A percentile compares a stretch with the other conserved stretches of the same genome.
These are phyloP conservation scores for Taphrina wiesneri DNA, from an alignment of 1,139 yeast genomes.

Conservation along the genomic window DNA sequence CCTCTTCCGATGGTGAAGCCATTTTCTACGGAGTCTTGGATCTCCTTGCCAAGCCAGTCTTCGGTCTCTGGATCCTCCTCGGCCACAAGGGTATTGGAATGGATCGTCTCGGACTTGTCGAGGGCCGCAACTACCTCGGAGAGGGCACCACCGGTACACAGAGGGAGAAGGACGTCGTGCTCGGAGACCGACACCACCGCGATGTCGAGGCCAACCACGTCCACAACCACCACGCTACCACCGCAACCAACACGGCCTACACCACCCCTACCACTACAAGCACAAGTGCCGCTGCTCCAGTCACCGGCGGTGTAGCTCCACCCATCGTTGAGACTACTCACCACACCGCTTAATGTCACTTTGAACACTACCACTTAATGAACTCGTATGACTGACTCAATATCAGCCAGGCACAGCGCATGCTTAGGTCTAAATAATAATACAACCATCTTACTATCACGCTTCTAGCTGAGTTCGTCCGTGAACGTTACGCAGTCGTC, in stretches of 20 bases:
- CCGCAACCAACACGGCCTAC: neutral
- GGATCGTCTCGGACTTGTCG: constrained; percentile 28
- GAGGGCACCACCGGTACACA: constrained; percentile 14
- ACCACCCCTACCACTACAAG: neutral
- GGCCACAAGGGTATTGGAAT: constrained; percentile 28
- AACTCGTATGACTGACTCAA: neutral
- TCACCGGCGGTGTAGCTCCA: neutral
- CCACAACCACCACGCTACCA: constrained; percentile 5
- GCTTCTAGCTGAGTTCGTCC: neutral
- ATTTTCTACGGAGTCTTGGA: constrained; percentile 62
- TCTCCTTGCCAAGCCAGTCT: constrained; percentile 41
- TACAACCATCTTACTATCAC: too few species aligned
- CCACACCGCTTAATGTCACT: neutral
- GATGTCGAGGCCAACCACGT: constrained; percentile 13
- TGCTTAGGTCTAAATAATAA: neutral
- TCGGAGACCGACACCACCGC: constrained; percentile 15
- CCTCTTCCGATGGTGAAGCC: constrained; percentile 61
- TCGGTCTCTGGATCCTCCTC: constrained; percentile 34
- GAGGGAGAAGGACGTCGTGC: constrained; percentile 19
- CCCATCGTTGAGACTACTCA: constrained; percentile 10
- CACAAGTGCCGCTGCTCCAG: neutral
- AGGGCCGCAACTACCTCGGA: constrained; percentile 17
- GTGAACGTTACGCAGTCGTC: neutral
- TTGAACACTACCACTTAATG: neutral
- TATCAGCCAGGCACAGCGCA: neutral